Percentiles rank a stretch among this genome's conserved stretches.
Conservation (phyloP, 192 early-diverging fungal species). For the Radiomyces spectabilis region DNA sequence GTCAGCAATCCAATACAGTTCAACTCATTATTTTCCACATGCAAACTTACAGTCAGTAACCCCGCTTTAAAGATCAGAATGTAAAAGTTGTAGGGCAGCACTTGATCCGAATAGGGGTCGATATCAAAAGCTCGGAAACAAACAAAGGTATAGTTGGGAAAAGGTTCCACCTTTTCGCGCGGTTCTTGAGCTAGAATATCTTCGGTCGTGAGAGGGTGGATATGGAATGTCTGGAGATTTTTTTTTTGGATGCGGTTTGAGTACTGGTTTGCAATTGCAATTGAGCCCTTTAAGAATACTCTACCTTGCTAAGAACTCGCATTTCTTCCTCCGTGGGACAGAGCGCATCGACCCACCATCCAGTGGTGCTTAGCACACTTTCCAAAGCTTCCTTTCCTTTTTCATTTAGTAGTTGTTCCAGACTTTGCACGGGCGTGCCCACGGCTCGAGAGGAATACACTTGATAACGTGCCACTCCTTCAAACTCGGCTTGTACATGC, state of each 20-base stretch:
- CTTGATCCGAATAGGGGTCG: slow-evolving; percentile 7
- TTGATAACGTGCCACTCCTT: not conserved
- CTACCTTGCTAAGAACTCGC: slow-evolving; percentile 43
- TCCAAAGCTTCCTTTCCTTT: not conserved
- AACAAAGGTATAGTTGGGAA: slow-evolving; percentile 84
- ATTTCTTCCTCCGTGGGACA: slow-evolving; percentile 58
- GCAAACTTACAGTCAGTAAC: slow-evolving; percentile 36
- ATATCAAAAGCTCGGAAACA: slow-evolving; percentile 59
- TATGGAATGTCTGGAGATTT: slow-evolving; percentile 53
- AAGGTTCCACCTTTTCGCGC: slow-evolving; percentile 86
- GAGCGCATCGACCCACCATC: slow-evolving; percentile 62
- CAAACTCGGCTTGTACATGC: not conserved
- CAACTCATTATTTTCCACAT: not conserved
- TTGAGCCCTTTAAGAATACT: not conserved
- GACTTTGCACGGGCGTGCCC: not conserved
- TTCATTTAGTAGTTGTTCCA: not conserved
- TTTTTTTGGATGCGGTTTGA: not conserved
- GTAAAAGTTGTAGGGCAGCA: slow-evolving; percentile 38
- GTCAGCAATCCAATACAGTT: not conserved
- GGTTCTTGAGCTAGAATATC: slow-evolving; percentile 80
- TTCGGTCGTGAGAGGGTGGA: slow-evolving; percentile 87
- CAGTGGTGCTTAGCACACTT: not conserved
- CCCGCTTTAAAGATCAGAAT: slow-evolving; percentile 39
- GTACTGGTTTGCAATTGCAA: not conserved
- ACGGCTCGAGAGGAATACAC: not conserved